Base-by-base conservation (phyloP, 495 filamentous ascomycete species). In the Penicillium goetzii region DNA sequence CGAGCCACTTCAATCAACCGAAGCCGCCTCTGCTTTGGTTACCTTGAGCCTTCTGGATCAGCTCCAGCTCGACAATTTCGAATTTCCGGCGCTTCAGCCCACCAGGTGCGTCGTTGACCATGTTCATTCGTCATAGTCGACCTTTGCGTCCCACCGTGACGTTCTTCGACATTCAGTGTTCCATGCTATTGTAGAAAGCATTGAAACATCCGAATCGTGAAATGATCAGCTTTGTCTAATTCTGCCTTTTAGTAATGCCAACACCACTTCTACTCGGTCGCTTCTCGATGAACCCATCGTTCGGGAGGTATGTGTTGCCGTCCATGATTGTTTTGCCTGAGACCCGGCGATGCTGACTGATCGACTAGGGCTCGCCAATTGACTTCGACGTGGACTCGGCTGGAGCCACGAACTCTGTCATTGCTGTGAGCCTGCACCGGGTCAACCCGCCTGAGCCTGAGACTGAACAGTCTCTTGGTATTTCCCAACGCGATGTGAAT, bases 221-320 rank as follows among this genome's bases (percentile, higher is more conserved):
- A 23, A 47, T 9, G 7, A 47, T 8, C 2, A 6, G 0, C 25
- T 30, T 26, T 0, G 5, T 51, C 47, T 51, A n/a, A 51, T 7
- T 30, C 47, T 28, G 0, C 15, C 14, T 5, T 7, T 36, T 55
- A 32, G 52, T 21, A 19, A 14, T 19, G 4, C 15, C 2, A 34
- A 21, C 28, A 12, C 28, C 25, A 25, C 25, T 21, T 25, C 32
- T 1, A 8, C 4, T 14, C 52, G 4, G 15, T 55, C 8, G 8
- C 4, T 14, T 10, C 23, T 14, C 0, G 55, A 41, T 17, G 50
- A 47, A 9, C 59, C 34, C 2, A 45, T 61, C 11, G 55, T 61
- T 53, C 59, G 59, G 17, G 49, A 61, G 34, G 59, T 61, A 53
- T n/a, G 34, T 43, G 1, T 19, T 15, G n/a, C 12, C 4, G 23